A percentile compares a stretch with the other conserved stretches of the same genome.
Evolutionary conservation across 495 filamentous ascomycete species (phyloP).

Genomic region (Aspergillus bridgeri): DNA sequence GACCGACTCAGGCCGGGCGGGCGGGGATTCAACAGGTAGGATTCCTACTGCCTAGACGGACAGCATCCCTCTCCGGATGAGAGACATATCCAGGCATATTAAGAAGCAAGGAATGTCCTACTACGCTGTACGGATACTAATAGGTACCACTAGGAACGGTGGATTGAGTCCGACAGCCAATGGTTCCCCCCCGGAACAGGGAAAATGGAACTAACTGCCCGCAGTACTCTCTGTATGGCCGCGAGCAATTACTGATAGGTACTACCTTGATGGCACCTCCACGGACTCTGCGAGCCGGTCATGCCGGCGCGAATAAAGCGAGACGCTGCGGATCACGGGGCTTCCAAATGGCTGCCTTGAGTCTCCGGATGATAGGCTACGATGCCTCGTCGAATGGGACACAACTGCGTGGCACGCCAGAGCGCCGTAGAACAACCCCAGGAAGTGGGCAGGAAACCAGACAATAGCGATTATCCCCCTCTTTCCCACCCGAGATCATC

Average conservation of each 20-base stretch:
- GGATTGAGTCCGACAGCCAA: too few species aligned
- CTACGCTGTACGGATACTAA: too few species aligned
- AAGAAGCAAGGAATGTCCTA: conserved; percentile 1
- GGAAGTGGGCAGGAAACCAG: conserved; percentile 5
- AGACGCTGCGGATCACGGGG: conserved; percentile 17
- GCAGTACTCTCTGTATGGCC: not conserved
- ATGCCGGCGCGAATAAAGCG: conserved; percentile 14
- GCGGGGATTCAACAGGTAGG: not conserved
- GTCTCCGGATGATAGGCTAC: not conserved
- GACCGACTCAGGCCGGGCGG: not conserved
- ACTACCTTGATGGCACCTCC: not conserved
- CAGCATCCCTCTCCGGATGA: too few species aligned
- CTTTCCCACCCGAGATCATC: conserved; percentile 17
- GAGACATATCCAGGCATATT: not conserved
- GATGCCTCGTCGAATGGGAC: not conserved
- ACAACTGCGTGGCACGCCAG: conserved; percentile 14
- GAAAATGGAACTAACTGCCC: too few species aligned
- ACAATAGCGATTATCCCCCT: conserved; percentile 6
- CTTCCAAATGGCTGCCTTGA: conserved; percentile 5
- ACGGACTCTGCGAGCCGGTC: conserved; percentile 12
- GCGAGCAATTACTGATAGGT: not conserved
- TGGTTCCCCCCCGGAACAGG: not conserved
- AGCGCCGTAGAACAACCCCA: conserved; percentile 10
- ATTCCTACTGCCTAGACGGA: too few species aligned
- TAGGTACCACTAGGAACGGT: conserved; percentile 3